These are phyloP conservation scores for Fusarium brevicatenulatum DNA, from an alignment of 2,329 filamentous ascomycete genomes.

Conservation along the genomic window DNA sequence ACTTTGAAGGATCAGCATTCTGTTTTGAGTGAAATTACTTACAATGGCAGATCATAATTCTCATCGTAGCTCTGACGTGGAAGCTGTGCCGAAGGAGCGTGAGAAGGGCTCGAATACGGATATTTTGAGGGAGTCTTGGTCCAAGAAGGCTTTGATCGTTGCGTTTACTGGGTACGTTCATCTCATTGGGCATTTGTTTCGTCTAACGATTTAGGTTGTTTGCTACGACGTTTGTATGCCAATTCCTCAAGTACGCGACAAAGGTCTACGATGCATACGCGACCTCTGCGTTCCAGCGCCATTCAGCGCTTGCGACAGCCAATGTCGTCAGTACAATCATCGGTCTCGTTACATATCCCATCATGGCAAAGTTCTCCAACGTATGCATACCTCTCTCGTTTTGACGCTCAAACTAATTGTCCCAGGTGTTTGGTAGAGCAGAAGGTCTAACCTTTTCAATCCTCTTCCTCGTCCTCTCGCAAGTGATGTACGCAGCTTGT, in stretches of 20 bases:
- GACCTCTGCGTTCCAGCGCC: conserved; percentile 54
- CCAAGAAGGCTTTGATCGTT: conserved; percentile 37
- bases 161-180: conserved; percentile 36
- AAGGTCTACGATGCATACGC: conserved; percentile 49
- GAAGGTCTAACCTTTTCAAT: conserved; percentile 59
- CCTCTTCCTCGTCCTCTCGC: conserved; percentile 52
- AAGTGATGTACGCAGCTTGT: conserved; percentile 67
- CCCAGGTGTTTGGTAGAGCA: conserved; percentile 63
- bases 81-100: conserved; percentile 6
- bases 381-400: not conserved
- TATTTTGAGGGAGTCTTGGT: conserved; percentile 42
- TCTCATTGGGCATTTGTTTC: rapidly evolving
- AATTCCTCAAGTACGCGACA: conserved; percentile 47
- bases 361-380: conserved; percentile 69
- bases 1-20: not conserved
- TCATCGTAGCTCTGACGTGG: conserved; percentile 28
- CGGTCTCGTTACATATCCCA: conserved; percentile 64
- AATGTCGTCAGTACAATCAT: conserved; percentile 60
- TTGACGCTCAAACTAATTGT: not conserved
- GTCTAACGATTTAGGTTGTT: conserved; percentile 38
- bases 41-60: conserved; percentile 17
- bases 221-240: conserved; percentile 46
- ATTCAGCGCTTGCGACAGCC: conserved; percentile 61
- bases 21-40: not conserved
- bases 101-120: conserved; percentile 21